These are phyloP conservation scores for Suillus hirtellus DNA, from an alignment of 768 basidiomycete species.

Conservation along the genomic window DNA sequence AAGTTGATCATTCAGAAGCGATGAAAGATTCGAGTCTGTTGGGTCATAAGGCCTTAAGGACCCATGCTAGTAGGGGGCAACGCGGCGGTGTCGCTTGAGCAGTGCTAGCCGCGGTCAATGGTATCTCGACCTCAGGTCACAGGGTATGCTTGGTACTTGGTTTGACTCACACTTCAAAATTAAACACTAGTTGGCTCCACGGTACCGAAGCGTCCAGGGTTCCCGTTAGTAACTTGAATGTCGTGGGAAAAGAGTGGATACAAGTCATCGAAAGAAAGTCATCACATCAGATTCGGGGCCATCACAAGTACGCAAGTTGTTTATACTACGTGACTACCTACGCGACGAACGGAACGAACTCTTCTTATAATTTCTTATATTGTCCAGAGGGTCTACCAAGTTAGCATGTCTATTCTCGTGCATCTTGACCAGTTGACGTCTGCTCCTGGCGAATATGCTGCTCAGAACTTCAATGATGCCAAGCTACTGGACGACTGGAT, in stretches of 20 bases:
- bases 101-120: too few relatives aligned
- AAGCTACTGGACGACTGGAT: background rate
- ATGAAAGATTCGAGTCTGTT: too few relatives aligned
- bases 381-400: background rate
- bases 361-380: background rate
- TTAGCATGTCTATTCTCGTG: conserved; percentile 4
- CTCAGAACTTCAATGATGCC: conserved; percentile 5
- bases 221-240: background rate
- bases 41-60: too few relatives aligned
- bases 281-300: background rate
- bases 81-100: too few relatives aligned
- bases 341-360: background rate
- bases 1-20: too few relatives aligned
- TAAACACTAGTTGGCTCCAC: too few relatives aligned
- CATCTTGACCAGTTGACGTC: conserved; percentile 3
- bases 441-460: conserved; percentile 3
- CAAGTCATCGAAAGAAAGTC: background rate
- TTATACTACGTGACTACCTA: background rate
- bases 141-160: too few relatives aligned
- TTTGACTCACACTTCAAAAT: too few relatives aligned
- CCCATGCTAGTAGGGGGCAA: too few relatives aligned
- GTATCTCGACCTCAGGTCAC: too few relatives aligned
- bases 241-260: conserved; percentile 1
- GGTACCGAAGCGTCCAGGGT: too few relatives aligned
- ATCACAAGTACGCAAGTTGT: background rate